Conservation (phyloP, 768 basidiomycete genomes). For the Leccinum pellstonianum region DNA sequence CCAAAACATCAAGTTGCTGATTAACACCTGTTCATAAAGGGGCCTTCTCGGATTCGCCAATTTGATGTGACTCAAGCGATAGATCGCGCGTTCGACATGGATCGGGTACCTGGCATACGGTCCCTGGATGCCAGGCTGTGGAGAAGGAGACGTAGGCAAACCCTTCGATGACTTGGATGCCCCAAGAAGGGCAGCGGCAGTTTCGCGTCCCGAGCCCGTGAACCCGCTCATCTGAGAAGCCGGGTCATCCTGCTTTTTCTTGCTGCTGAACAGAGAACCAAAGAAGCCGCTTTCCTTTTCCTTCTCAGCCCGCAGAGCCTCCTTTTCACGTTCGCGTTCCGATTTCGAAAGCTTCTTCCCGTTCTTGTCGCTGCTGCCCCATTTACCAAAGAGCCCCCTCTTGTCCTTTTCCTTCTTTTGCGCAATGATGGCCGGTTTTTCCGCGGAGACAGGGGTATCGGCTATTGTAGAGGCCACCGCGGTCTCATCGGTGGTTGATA, state of each 20-base stretch:
- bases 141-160: slow-evolving; percentile 59
- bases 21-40: slow-evolving; percentile 93
- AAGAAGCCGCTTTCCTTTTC: slow-evolving; percentile 81
- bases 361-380: slow-evolving; percentile 57
- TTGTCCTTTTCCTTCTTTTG: slow-evolving; percentile 72
- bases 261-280: slow-evolving; percentile 84
- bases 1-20: slow-evolving; percentile 98
- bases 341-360: slow-evolving; percentile 53
- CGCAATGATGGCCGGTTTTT: slow-evolving; percentile 27
- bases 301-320: slow-evolving; percentile 47
- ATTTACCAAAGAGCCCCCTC: slow-evolving; percentile 64
- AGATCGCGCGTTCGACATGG: slow-evolving; percentile 97
- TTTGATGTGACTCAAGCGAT: slow-evolving; percentile 97
- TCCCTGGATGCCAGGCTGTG: slow-evolving; percentile 40
- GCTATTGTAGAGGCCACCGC: slow-evolving; percentile 26
- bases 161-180: slow-evolving; percentile 77
- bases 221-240: slow-evolving; percentile 36
- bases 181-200: slow-evolving; percentile 84
- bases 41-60: slow-evolving; percentile 95
- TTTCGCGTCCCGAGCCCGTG: slow-evolving; percentile 69
- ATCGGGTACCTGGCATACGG: slow-evolving; percentile 87
- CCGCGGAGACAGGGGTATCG: slow-evolving; percentile 17
- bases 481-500: slow-evolving; percentile 28
- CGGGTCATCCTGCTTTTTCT: slow-evolving; percentile 82
- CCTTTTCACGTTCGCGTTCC: slow-evolving; percentile 48